Evolutionary conservation across 257 asterid genomes (phyloP).

Genomic region (Capsicum chinense): DNA sequence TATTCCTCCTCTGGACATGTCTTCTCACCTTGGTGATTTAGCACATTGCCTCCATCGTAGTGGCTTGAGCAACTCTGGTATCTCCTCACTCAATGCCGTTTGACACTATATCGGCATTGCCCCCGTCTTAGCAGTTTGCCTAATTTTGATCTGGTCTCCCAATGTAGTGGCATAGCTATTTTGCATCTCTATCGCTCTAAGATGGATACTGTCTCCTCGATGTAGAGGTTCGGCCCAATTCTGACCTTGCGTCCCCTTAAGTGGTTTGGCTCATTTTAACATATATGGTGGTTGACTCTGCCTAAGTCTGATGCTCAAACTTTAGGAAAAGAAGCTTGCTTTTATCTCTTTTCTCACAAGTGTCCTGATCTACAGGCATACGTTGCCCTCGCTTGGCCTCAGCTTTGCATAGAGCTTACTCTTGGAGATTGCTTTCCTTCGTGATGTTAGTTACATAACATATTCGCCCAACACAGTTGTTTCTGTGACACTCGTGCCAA

Average conservation of each 20-base stretch:
- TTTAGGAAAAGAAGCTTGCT: neutral
- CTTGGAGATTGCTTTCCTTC: neutral
- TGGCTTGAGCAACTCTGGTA: neutral
- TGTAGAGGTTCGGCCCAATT: neutral
- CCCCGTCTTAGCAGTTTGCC: neutral
- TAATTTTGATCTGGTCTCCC: neutral
- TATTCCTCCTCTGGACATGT: neutral
- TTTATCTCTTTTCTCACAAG: neutral
- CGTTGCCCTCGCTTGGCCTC: neutral
- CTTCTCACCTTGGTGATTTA: neutral
- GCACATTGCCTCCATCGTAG: neutral
- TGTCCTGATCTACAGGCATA: neutral
- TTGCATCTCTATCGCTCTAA: neutral
- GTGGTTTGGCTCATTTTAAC: neutral
- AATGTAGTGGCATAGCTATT: neutral
- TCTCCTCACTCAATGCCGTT: neutral
- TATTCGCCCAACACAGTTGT: neutral
- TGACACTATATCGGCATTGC: neutral
- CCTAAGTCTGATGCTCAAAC: neutral
- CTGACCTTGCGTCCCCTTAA: neutral
- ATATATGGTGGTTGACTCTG: neutral
- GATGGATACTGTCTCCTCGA: neutral
- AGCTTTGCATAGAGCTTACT: conserved; percentile 18
- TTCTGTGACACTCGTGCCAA: neutral
- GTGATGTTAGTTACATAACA: neutral